These are phyloP conservation scores for Akanthomyces uredinophilus DNA, from an alignment of 2,329 filamentous ascomycete species.

Conservation along the genomic window DNA sequence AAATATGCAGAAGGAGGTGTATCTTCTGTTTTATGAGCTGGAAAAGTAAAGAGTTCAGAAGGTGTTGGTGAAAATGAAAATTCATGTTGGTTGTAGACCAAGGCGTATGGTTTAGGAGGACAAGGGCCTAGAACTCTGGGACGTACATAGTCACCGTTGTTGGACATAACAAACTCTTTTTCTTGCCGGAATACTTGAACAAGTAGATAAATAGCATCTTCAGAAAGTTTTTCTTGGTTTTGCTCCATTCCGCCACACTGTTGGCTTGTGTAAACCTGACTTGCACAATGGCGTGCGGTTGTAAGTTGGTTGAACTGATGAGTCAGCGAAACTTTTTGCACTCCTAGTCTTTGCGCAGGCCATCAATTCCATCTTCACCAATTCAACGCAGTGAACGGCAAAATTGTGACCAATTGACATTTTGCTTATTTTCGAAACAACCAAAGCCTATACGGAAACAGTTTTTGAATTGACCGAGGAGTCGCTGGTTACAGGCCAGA, in stretches of 20 bases:
- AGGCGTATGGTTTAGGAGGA: background rate
- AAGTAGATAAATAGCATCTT: background rate
- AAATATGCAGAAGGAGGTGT: slow-evolving; percentile 92
- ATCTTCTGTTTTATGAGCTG: slow-evolving; percentile 92
- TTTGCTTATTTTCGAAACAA: background rate
- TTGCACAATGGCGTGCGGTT: no score
- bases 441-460: background rate
- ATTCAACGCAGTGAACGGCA: background rate
- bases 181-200: background rate
- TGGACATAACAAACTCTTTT: background rate
- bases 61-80: background rate
- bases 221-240: background rate
- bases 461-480: background rate
- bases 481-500: background rate
- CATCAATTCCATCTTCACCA: background rate
- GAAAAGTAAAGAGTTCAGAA: slow-evolving; percentile 41
- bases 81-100: background rate
- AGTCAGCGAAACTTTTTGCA: slow-evolving; percentile 1
- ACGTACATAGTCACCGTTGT: slow-evolving; percentile 3
- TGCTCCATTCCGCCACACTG: background rate
- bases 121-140: background rate
- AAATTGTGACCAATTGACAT: background rate
- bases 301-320: background rate
- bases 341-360: background rate
- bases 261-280: no score